phyloP scores from a whole-genome alignment of 2,329 filamentous ascomycete species.

The Ceratocystis smalleyi region DNA sequence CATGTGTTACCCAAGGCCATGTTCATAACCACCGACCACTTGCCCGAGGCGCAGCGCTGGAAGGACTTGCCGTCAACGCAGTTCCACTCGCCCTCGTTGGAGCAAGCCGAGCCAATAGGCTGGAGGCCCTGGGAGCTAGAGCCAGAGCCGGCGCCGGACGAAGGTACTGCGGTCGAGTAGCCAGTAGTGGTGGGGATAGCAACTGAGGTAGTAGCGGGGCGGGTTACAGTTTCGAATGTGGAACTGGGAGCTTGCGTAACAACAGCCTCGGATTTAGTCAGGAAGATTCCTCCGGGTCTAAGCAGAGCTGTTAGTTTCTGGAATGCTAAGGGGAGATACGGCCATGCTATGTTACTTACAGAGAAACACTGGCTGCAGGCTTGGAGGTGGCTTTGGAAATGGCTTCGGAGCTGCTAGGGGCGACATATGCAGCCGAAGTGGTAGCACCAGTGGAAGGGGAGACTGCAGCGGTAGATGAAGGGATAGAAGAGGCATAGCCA shows the following conservation, averaged over 20 bases:
- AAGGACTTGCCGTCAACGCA: slow-evolving; percentile 39
- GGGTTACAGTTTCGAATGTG: slow-evolving; percentile 20
- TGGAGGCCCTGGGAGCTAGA: slow-evolving; percentile 20
- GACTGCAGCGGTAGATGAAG: slow-evolving; percentile 18
- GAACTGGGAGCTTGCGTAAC: slow-evolving; percentile 16
- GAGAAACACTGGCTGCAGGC: slow-evolving; percentile 15
- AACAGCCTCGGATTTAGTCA: slow-evolving; percentile 20
- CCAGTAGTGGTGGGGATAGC: slow-evolving; percentile 22
- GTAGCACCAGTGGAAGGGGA: slow-evolving; percentile 19
- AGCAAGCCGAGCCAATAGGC: slow-evolving; percentile 31
- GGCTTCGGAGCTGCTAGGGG: background rate
- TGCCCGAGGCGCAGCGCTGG: slow-evolving; percentile 46
- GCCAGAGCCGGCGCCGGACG: slow-evolving; percentile 14
- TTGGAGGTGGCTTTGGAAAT: slow-evolving; percentile 15
- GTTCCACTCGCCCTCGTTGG: slow-evolving; percentile 41
- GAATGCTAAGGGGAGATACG: background rate
- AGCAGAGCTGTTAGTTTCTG: background rate
- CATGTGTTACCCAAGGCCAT: slow-evolving; percentile 42
- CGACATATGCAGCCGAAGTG: background rate
- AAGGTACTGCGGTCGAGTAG: slow-evolving; percentile 19
- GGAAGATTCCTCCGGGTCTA: slow-evolving; percentile 31
- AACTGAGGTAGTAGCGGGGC: slow-evolving; percentile 26
- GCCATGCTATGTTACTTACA: slow-evolving; percentile 21
- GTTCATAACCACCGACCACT: slow-evolving; percentile 34
- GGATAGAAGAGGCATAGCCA: slow-evolving; percentile 19